Evolutionary conservation across 2,329 filamentous ascomycete genomes (phyloP).

Genomic region (Colletotrichum costaricense): DNA sequence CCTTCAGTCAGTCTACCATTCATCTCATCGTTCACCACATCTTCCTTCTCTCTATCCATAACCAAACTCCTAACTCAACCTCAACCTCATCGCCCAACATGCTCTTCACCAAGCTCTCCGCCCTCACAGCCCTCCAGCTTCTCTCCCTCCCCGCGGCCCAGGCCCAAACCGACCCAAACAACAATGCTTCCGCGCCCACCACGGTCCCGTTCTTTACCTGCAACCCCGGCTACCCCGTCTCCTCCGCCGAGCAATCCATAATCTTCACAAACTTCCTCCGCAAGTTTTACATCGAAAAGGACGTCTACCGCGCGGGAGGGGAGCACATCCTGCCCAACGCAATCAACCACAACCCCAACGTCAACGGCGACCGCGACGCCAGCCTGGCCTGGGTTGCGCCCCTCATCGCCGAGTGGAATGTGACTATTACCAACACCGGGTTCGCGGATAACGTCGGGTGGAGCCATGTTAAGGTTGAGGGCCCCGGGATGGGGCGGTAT

Average conservation of each 20-base stretch:
- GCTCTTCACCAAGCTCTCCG: neutral
- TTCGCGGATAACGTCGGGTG: slow-evolving; percentile 8
- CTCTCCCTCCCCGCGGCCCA: neutral
- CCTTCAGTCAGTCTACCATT: neutral
- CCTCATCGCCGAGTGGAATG: neutral
- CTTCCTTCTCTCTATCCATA: neutral
- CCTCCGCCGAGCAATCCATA: neutral
- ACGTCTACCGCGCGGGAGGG: neutral
- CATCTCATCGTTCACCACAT: neutral
- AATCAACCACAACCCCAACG: slow-evolving; percentile 8
- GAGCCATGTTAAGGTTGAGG: slow-evolving; percentile 2
- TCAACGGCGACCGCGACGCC: neutral
- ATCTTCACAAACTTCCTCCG: slow-evolving; percentile 8
- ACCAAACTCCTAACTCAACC: no score
- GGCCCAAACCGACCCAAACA: neutral
- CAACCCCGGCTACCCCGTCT: slow-evolving; percentile 5
- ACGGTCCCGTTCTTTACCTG: slow-evolving; percentile 13
- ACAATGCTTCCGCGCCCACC: neutral
- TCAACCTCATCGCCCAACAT: neutral
- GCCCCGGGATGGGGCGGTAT: neutral
- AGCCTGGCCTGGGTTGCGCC: slow-evolving; percentile 4
- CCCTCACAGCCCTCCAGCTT: neutral
- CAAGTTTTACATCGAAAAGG: neutral
- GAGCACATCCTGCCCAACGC: slow-evolving; percentile 1
- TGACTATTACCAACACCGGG: neutral